Conservation (phyloP, 129 eudicot species). For the Lonicera japonica region DNA sequence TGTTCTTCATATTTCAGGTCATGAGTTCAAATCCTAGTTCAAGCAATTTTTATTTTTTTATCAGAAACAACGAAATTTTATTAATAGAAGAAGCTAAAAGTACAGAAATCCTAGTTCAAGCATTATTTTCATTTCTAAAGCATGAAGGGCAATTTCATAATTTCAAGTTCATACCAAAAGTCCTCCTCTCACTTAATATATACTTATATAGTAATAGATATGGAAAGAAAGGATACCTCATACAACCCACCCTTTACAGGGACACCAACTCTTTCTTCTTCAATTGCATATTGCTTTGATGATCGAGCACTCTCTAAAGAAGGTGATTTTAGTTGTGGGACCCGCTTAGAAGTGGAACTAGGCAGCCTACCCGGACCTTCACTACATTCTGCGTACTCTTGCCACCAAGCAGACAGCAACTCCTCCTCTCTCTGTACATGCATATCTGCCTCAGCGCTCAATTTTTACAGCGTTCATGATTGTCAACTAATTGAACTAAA, state of each 20-base stretch:
- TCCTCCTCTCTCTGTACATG: constrained; percentile 79
- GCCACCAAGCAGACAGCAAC: constrained; percentile 85
- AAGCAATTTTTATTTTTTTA: too few species aligned
- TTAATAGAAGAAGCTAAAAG: too few species aligned
- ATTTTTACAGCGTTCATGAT: neutral
- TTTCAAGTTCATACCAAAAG: too few species aligned
- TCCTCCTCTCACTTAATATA: too few species aligned
- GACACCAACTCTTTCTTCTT: constrained; percentile 94
- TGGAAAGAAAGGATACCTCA: constrained; percentile 67
- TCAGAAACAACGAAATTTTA: too few species aligned
- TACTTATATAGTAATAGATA: too few species aligned
- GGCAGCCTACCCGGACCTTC: constrained; percentile 79
- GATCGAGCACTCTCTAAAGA: constrained; percentile 29
- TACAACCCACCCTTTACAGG: constrained; percentile 98
- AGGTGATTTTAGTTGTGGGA: constrained; percentile 21
- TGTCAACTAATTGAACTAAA: too few species aligned
- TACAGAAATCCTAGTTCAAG: too few species aligned
- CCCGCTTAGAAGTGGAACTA: constrained; percentile 32
- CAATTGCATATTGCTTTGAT: constrained; percentile 28
- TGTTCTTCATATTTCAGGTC: too few species aligned
- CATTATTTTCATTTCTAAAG: too few species aligned
- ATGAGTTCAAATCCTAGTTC: too few species aligned
- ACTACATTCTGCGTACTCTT: constrained; percentile 92
- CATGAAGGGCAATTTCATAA: too few species aligned
- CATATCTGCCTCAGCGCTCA: neutral